Percentiles rank a stretch among this genome's conserved stretches.
phyloP scores from a whole-genome alignment of 164 flowering plant species.

The Vitis cinerea region DNA sequence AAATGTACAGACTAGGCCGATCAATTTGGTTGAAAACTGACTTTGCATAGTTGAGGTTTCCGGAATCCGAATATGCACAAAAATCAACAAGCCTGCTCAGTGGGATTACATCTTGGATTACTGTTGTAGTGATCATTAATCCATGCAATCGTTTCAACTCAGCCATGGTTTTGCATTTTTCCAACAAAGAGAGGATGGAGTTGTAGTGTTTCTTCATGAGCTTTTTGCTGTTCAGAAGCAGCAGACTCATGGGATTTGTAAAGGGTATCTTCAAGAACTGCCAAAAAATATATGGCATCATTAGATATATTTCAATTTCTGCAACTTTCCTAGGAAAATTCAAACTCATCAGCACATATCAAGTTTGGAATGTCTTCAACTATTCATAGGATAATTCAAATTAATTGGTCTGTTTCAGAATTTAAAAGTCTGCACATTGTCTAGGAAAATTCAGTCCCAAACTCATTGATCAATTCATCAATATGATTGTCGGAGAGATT shows the following conservation, averaged over 20 bases:
- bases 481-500: no score
- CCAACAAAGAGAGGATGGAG: constrained; percentile 10
- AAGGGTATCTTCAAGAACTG: not conserved
- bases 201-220: constrained; percentile 14
- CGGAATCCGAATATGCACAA: constrained; percentile 8
- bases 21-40: constrained; percentile 13
- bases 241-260: not conserved
- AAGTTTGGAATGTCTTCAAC: no score
- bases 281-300: no score
- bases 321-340: no score
- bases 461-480: no score
- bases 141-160: constrained; percentile 21
- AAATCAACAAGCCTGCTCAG: constrained; percentile 19
- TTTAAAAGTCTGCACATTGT: no score
- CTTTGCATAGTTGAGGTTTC: constrained; percentile 10
- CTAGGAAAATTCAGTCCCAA: no score
- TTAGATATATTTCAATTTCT: no score
- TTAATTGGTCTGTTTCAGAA: no score
- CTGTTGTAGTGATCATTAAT: constrained; percentile 17
- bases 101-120: constrained; percentile 10
- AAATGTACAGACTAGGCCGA: constrained; percentile 16
- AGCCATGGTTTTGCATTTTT: constrained; percentile 15
- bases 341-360: no score
- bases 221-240: not conserved
- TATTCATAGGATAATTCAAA: no score